Percentiles rank a stretch among this genome's conserved stretches.
phyloP scores from a whole-genome alignment of 129 eudicot species.

The Mikania micrantha region DNA sequence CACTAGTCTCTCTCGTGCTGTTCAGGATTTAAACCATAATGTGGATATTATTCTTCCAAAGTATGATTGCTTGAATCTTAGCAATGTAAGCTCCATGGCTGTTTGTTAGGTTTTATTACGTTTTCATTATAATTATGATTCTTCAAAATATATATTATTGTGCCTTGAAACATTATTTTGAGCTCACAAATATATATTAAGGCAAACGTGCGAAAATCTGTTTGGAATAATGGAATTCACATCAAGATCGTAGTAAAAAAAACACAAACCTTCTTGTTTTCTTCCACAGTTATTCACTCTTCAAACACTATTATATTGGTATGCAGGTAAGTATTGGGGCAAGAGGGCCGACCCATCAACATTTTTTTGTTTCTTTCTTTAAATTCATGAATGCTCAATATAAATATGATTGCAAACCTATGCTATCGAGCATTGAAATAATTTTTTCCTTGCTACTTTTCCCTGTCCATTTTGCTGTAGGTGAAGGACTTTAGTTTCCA shows the following conservation, averaged over 20 bases:
- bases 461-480: conserved; percentile 26
- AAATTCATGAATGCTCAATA: neutral
- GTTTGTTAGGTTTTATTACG: conserved; percentile 7
- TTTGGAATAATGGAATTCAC: neutral
- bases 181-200: neutral
- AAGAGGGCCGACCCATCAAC: neutral
- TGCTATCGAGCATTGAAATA: neutral
- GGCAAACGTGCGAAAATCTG: too few species aligned
- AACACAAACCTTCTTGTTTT: too few species aligned
- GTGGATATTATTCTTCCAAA: conserved; percentile 91
- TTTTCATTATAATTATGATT: neutral
- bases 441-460: neutral
- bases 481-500: conserved; percentile 76
- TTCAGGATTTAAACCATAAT: conserved; percentile 85
- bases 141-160: neutral
- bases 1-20: conserved; percentile 98
- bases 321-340: neutral
- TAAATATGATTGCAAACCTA: neutral
- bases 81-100: conserved; percentile 59
- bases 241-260: neutral
- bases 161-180: neutral
- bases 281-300: too few species aligned
- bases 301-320: too few species aligned
- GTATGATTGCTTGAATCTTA: conserved; percentile 87
- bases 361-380: neutral